Base-by-base conservation (phyloP, 768 basidiomycete species). In the Candolleomyces efflorescens region DNA sequence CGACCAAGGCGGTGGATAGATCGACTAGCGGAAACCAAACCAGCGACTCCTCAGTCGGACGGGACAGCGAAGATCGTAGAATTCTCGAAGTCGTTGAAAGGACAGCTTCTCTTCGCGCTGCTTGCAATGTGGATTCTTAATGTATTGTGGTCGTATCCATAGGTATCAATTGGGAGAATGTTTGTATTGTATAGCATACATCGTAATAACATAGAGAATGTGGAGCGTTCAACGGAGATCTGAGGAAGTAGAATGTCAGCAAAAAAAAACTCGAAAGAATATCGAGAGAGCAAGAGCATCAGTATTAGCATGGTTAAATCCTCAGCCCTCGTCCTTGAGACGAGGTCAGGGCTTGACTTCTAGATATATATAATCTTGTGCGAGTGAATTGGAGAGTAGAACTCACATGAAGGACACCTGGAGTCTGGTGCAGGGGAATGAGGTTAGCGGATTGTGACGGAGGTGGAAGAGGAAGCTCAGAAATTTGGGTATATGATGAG, bases 301-400 rank as follows among this genome's bases (percentile, higher is more conserved):
- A 92, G 89, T 80, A 92, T 92, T 92, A 92, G 90, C 90, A 92
- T 92, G 90, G 88, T 79, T 51, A 53, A 70, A 75, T 90, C 89
- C 78, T 89, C 87, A 88, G 77, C 71, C 66, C 77, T 74, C 70
- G 78, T 87, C 86, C 86, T 79, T 82, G 57, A 83, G 86, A 89
- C 81, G 72, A 75, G 77, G 71, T 92, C 84, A 86, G 90, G 76
- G 89, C 90, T 92, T 92, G 90, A 92, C 90, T 90, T 88, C 89
- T 92, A 82, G 84, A 77, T 78, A 68, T 32, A 32, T 84, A 78
- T 61, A 90, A 87, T 90, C 83, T 73, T 63, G 59, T 63, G 56
- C 56, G 57, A 23, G 12, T 50, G 51, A 56, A 49, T 37, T n/a
- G n/a, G 41, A 45, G 18, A 70, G 73, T 74, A 68, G 75, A 74